phyloP scores from a whole-genome alignment of 2,329 filamentous ascomycete genomes.

The Pestalotiopsis sp. region DNA sequence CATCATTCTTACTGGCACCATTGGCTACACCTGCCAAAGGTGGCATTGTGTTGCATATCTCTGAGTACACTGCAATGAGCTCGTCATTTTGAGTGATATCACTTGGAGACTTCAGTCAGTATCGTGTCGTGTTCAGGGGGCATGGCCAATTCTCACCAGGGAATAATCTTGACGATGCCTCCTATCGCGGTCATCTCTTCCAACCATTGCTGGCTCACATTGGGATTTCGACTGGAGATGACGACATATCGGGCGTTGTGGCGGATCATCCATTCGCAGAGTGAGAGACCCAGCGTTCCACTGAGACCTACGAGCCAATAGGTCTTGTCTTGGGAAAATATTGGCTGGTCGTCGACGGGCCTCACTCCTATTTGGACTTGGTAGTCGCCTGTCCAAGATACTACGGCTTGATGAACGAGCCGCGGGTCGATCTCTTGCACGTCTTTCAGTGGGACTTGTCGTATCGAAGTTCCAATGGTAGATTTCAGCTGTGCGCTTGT shows the following conservation, averaged over 20 bases:
- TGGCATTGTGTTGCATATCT: conserved; percentile 24
- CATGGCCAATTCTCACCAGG: background rate
- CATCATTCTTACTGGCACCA: conserved; percentile 33
- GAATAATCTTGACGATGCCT: background rate
- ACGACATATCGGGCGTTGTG: conserved; percentile 31
- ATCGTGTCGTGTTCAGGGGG: background rate
- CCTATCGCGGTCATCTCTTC: background rate
- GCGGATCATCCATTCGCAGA: conserved; percentile 32
- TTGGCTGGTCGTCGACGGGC: background rate
- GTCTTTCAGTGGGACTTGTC: too few species aligned
- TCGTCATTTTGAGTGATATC: background rate
- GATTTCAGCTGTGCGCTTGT: too few species aligned
- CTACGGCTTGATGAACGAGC: too few species aligned
- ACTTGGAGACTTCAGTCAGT: background rate
- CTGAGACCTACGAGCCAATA: conserved; percentile 33
- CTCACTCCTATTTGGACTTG: background rate
- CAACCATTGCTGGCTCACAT: conserved; percentile 20
- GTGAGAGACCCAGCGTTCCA: conserved; percentile 29
- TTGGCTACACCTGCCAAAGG: conserved; percentile 38
- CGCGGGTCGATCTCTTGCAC: too few species aligned
- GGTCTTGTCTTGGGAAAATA: conserved; percentile 24
- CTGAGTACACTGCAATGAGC: background rate
- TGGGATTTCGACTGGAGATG: conserved; percentile 35
- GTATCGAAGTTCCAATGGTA: too few species aligned
- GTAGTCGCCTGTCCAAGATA: background rate